Evolutionary conservation across 495 filamentous ascomycete genomes (phyloP), one percentile per base, ranked within the genome.

Genomic region (Penicillium egyptiacum): DNA sequence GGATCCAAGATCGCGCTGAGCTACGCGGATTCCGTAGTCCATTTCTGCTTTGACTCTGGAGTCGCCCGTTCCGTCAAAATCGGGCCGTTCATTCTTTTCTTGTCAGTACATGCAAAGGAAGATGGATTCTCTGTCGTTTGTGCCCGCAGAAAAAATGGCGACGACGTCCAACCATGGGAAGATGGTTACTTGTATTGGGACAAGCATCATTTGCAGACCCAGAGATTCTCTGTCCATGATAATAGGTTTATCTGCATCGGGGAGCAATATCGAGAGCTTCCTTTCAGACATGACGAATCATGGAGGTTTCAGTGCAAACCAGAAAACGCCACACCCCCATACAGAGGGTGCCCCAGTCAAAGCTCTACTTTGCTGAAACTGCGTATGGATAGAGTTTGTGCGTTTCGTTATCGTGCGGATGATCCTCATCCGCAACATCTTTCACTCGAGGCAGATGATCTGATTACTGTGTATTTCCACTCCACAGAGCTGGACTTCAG

Each of bases 31-130:
- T 57, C 47, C 16, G 16, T 71, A 23, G 53, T 71, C 12, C 63
- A 73, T 43, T 73, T 68, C 64, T 50, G 63, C 17, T 56, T 66
- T 22, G 17, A 56, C 2, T 53, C 65, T 9, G 55, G 49, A 12
- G 28, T 52, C 4, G 47, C 63, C 56, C 68, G 61, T n/a, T 53
- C 48, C 0, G 33, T 71, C 20, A 22, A 44, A 3, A 33, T 59
- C 12, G 49, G 26, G 10, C 11, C 11, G 2, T 12, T 10, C 2
- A 33, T 57, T 19, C 5, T 51, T 23, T 35, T 41, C 1, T 7
- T 59, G 12, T 54, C 56, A 19, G 17, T 45, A 28, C 50, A 60
- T 20, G 40, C 53, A 8, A n/a, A 17, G 4, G 40, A 60, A 44
- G 53, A 65, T 19, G 40, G 49, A 37, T 37, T 65, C 5, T 52